phyloP scores from a whole-genome alignment of 1,284 basidiomycete species.

The Ganoderma lucidum region DNA sequence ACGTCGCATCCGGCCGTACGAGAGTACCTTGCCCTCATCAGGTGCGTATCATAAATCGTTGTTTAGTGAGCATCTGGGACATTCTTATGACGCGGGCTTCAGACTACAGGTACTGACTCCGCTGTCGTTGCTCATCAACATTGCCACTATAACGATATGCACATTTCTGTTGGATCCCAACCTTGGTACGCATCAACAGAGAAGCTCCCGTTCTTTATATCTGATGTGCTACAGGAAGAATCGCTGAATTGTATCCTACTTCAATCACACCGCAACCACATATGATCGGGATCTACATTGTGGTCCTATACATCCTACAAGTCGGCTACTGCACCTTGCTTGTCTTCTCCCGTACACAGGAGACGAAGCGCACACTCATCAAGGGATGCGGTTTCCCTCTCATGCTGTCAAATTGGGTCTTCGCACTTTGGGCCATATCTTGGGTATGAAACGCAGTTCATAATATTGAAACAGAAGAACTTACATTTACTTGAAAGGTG shows the following conservation, averaged over 20 bases:
- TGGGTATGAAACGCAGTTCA: constrained; percentile 60
- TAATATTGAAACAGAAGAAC: neutral
- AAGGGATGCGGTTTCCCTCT: constrained; percentile 83
- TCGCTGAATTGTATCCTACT: constrained; percentile 69
- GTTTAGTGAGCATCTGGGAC: no score
- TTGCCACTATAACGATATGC: constrained; percentile 67
- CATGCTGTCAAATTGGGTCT: constrained; percentile 83
- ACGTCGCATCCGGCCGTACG: constrained; percentile 41
- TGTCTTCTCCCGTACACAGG: constrained; percentile 72
- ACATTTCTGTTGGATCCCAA: constrained; percentile 61
- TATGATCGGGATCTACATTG: constrained; percentile 74
- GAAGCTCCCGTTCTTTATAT: neutral
- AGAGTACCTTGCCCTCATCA: constrained; percentile 43
- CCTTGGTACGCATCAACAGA: constrained; percentile 47
- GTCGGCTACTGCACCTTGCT: constrained; percentile 86
- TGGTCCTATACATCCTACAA: constrained; percentile 66
- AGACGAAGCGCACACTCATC: constrained; percentile 80
- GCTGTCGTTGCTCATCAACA: constrained; percentile 76
- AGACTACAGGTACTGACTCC: constrained; percentile 83
- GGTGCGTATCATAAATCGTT: constrained; percentile 27
- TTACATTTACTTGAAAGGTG: constrained; percentile 47
- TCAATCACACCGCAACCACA: constrained; percentile 74
- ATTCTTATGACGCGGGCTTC: constrained; percentile 17
- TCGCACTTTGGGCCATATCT: constrained; percentile 85
- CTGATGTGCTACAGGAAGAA: constrained; percentile 48